Evolutionary conservation across 495 filamentous ascomycete genomes (phyloP).

Genomic region (Neurospora africana): DNA sequence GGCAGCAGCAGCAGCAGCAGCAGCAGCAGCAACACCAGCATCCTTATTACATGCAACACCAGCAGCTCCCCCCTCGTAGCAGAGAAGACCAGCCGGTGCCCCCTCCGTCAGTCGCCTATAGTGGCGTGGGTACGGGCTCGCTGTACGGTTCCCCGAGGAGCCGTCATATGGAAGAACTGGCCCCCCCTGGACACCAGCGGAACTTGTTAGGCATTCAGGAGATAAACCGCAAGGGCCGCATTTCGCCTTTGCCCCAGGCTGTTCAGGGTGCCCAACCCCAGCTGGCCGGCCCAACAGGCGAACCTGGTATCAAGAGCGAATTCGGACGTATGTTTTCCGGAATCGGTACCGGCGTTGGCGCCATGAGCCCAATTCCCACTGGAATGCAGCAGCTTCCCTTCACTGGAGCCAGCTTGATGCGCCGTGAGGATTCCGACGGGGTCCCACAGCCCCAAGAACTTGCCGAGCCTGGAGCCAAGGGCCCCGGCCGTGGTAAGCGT

Average conservation of each 20-base stretch:
- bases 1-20: slow-evolving; percentile 13
- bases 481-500: slow-evolving; percentile 41
- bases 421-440: slow-evolving; percentile 38
- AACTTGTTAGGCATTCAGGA: slow-evolving; percentile 50
- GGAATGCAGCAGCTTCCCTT: slow-evolving; percentile 33
- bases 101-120: slow-evolving; percentile 35
- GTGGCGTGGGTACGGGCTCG: slow-evolving; percentile 19
- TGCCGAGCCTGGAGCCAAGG: slow-evolving; percentile 20
- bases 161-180: slow-evolving; percentile 48
- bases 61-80: slow-evolving; percentile 15
- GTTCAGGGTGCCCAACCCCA: slow-evolving; percentile 85
- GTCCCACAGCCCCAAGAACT: slow-evolving; percentile 21
- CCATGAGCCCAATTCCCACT: slow-evolving; percentile 42
- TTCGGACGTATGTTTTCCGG: slow-evolving; percentile 87
- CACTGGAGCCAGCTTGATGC: slow-evolving; percentile 23
- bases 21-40: slow-evolving; percentile 20
- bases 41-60: slow-evolving; percentile 12
- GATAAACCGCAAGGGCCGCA: slow-evolving; percentile 52
- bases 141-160: slow-evolving; percentile 31
- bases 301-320: slow-evolving; percentile 82
- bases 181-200: slow-evolving; percentile 35
- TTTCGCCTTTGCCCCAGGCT: slow-evolving; percentile 79
- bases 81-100: slow-evolving; percentile 29
- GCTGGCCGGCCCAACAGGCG: slow-evolving; percentile 59
- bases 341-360: slow-evolving; percentile 74